Percentiles rank a stretch among this genome's conserved stretches.
These are phyloP conservation scores for Phaeotremella fagi DNA, from an alignment of 768 basidiomycete genomes.

Conservation along the genomic window DNA sequence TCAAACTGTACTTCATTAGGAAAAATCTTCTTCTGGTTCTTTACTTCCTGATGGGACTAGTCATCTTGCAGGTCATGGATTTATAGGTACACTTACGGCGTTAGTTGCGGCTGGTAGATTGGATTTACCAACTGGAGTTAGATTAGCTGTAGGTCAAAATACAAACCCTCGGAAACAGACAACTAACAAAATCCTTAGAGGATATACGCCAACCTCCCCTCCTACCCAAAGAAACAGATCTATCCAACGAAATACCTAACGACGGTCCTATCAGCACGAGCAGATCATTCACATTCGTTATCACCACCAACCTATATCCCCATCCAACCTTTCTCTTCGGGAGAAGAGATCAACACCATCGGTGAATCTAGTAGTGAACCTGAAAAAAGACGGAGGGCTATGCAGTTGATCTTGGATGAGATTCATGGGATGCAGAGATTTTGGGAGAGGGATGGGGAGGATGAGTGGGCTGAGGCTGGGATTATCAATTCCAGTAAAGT, in stretches of 20 bases:
- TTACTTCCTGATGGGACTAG: conserved; percentile 34
- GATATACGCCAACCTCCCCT: conserved; percentile 34
- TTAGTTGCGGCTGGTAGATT: conserved; percentile 41
- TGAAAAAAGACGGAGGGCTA: conserved; percentile 19
- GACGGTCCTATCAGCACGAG: conserved; percentile 39
- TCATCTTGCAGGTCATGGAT: conserved; percentile 45
- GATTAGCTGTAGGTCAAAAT: conserved; percentile 32
- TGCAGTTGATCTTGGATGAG: conserved; percentile 42
- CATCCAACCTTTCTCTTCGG: too few species aligned
- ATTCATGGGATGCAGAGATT: conserved; percentile 36
- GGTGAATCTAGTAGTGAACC: conserved; percentile 17
- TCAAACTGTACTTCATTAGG: conserved; percentile 10
- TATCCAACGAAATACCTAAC: conserved; percentile 18
- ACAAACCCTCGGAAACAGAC: neutral
- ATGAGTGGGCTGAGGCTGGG: conserved; percentile 42
- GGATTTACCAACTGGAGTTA: conserved; percentile 36
- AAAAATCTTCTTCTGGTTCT: conserved; percentile 14
- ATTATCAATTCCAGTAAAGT: conserved; percentile 45
- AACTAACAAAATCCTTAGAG: conserved; percentile 7
- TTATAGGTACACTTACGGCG: conserved; percentile 43
- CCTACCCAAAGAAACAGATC: conserved; percentile 8
- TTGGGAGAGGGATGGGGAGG: conserved; percentile 19
- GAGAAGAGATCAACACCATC: too few species aligned
- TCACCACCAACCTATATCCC: conserved; percentile 28
- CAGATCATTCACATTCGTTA: conserved; percentile 33